These are phyloP conservation scores for Batkoa obscura DNA, from an alignment of 371 early-diverging fungal genomes.

Conservation along the genomic window DNA sequence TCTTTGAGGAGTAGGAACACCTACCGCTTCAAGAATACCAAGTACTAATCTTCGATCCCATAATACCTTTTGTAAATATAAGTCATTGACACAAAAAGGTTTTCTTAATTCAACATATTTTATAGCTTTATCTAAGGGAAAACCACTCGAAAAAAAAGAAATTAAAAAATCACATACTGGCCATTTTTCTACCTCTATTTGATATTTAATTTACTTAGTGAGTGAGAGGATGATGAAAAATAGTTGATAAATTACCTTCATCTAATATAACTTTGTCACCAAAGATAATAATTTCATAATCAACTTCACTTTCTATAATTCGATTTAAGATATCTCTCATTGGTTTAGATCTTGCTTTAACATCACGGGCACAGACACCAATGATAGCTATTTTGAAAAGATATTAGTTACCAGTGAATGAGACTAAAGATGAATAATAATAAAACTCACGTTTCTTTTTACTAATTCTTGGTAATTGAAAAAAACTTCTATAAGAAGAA, in stretches of 20 bases:
- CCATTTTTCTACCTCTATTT: constrained; percentile 67
- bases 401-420: background rate
- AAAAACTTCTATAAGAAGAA: background rate
- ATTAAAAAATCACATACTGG: constrained; percentile 93
- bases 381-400: constrained; percentile 31
- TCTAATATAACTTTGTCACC: constrained; percentile 92
- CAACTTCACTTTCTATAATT: constrained; percentile 35
- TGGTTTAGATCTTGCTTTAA: constrained; percentile 85
- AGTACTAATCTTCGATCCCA: constrained; percentile 86
- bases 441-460: constrained; percentile 4
- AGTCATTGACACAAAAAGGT: constrained; percentile 83
- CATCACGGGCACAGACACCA: constrained; percentile 87
- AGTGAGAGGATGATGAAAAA: background rate
- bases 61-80: constrained; percentile 75
- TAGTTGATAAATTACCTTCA: constrained; percentile 39
- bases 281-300: constrained; percentile 79
- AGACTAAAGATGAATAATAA: background rate
- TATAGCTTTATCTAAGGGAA: constrained; percentile 88
- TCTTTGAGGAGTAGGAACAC: constrained; percentile 74
- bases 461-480: constrained; percentile 1
- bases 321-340: constrained; percentile 88
- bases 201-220: background rate
- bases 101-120: constrained; percentile 63
- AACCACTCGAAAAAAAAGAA: constrained; percentile 88
- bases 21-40: constrained; percentile 58